Conservation (phyloP, 345 rosid species). For the Heritiera littoralis region DNA sequence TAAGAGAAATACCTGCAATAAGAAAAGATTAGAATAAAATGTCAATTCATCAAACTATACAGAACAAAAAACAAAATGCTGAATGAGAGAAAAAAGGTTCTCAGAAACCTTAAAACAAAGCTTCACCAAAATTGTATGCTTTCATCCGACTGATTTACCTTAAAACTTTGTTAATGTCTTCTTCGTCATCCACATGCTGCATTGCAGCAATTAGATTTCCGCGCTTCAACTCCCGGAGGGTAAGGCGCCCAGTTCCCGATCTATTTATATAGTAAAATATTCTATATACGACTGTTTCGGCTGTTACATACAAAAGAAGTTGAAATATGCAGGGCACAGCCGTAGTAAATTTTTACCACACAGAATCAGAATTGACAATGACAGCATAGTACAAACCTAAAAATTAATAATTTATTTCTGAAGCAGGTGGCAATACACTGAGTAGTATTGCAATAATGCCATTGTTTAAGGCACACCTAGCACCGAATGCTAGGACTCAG, state of each 20-base stretch:
- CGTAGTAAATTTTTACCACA: background rate
- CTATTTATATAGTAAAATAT: conserved; percentile 88
- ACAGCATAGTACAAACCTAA: background rate
- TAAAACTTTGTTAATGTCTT: conserved; percentile 85
- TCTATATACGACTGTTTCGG: conserved; percentile 96
- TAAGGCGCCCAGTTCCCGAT: conserved; percentile 82
- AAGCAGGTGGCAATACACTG: background rate
- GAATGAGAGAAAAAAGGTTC: conserved; percentile 7
- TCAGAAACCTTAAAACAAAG: background rate
- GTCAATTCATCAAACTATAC: background rate
- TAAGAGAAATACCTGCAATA: conserved; percentile 85
- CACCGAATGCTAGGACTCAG: background rate
- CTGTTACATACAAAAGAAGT: conserved; percentile 41
- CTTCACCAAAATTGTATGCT: background rate
- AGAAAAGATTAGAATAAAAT: background rate
- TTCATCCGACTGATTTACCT: conserved; percentile 46
- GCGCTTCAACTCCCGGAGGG: conserved; percentile 86
- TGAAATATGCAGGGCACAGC: background rate
- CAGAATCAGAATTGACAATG: background rate
- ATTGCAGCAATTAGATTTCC: conserved; percentile 85
- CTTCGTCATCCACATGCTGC: conserved; percentile 92
- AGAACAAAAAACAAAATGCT: background rate
- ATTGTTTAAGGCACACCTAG: conserved; percentile 1
- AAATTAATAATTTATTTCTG: background rate
- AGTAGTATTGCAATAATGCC: background rate